Percentiles rank a stretch among this genome's conserved stretches.
These are phyloP conservation scores for Candida rishiriensis DNA, from an alignment of 805 yeast genomes.

Conservation along the genomic window DNA sequence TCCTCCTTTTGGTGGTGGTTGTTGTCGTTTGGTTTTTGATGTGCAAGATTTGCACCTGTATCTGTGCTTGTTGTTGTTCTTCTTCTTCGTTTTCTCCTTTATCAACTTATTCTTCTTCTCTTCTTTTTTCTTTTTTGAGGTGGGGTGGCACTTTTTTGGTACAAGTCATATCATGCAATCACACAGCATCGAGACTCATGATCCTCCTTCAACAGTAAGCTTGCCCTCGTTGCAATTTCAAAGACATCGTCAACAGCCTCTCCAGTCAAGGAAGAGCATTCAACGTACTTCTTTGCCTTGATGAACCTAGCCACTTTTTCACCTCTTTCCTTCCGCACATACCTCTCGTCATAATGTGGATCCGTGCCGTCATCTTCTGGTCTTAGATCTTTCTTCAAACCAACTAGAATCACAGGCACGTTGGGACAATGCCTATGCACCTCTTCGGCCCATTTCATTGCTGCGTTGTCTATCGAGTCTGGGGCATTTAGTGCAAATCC, in stretches of 20 bases:
- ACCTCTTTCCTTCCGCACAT: constrained; percentile 56
- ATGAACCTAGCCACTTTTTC: constrained; percentile 68
- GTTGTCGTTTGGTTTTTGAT: too few species aligned
- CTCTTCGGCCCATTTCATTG: constrained; percentile 83
- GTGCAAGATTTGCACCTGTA: too few species aligned
- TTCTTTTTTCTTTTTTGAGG: background rate
- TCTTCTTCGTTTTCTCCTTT: background rate
- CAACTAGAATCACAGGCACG: constrained; percentile 74
- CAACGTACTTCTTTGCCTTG: constrained; percentile 80
- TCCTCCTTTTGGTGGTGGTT: too few species aligned
- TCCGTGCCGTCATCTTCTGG: constrained; percentile 31
- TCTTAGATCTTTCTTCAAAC: constrained; percentile 79
- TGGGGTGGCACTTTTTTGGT: too few species aligned
- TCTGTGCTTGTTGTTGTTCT: too few species aligned
- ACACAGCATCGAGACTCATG: constrained; percentile 41
- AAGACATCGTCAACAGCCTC: constrained; percentile 94
- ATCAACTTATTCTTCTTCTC: too few species aligned
- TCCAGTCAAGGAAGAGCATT: constrained; percentile 89
- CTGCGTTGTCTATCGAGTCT: constrained; percentile 79
- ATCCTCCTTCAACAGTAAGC: constrained; percentile 53
- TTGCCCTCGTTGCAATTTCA: constrained; percentile 84
- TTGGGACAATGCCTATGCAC: constrained; percentile 75
- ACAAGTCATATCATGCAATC: constrained; percentile 17
- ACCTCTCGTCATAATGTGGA: constrained; percentile 32
- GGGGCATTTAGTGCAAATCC: constrained; percentile 84